A percentile compares a stretch with the other conserved stretches of the same genome.
Conservation (phyloP, 2,329 filamentous ascomycete species). For the Aspergillus versicolor region DNA sequence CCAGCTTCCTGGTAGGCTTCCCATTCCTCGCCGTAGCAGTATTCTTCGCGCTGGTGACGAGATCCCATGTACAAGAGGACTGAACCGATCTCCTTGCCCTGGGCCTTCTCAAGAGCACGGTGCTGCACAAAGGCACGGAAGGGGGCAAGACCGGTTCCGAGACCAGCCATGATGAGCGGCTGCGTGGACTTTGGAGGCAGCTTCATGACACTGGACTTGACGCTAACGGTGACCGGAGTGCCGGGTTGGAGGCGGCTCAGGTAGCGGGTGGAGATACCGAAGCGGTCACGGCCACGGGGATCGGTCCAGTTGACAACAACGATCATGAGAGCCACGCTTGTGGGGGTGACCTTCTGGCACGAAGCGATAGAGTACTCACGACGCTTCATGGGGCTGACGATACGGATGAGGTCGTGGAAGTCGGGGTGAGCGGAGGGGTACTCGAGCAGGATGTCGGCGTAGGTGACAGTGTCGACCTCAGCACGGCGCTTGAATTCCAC, state of each 20-base stretch:
- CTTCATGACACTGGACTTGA: constrained; percentile 99
- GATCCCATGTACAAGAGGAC: constrained; percentile 96
- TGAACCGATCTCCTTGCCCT: constrained; percentile 89
- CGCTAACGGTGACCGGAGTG: constrained; percentile 79
- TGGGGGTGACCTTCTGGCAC: constrained; percentile 90
- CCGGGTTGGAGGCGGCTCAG: constrained; percentile 75
- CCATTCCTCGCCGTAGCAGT: constrained; percentile 98
- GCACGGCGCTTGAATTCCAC: constrained; percentile 88
- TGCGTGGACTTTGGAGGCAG: constrained; percentile 83
- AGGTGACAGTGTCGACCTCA: constrained; percentile 89
- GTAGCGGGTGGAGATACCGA: constrained; percentile 90
- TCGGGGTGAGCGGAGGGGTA: constrained; percentile 84
- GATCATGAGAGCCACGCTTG: constrained; percentile 88
- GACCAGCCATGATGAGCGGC: constrained; percentile 96
- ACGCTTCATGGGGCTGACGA: constrained; percentile 89
- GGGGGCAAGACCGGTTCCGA: constrained; percentile 96
- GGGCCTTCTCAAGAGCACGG: constrained; percentile 95
- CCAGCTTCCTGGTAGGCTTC: constrained; percentile 95
- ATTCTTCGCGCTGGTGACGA: constrained; percentile 96
- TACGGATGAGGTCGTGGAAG: constrained; percentile 84
- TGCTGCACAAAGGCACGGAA: constrained; percentile 99
- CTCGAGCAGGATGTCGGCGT: constrained; percentile 84
- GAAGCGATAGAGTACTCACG: constrained; percentile 99
- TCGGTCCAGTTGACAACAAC: constrained; percentile 97
- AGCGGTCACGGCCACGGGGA: constrained; percentile 79